These are phyloP conservation scores for Rhexocercosporidium sp. DNA, from an alignment of 2,329 filamentous ascomycete species.

Conservation along the genomic window DNA sequence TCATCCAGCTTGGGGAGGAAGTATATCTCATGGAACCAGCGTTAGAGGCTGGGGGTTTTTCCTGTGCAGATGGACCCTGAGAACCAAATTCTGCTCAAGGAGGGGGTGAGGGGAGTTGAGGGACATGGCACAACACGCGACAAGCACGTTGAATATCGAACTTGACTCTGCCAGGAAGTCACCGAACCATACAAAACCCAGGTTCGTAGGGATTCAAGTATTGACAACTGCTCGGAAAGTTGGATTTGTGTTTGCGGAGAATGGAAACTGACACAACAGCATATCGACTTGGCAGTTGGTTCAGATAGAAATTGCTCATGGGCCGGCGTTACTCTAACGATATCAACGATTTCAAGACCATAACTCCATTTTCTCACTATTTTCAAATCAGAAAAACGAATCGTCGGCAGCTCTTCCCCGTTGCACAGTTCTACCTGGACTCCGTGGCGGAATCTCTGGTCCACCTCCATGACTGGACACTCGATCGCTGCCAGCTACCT, in stretches of 20 bases:
- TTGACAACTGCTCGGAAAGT: not conserved
- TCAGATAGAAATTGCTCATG: too few relatives aligned
- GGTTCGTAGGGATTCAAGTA: not conserved
- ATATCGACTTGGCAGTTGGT: too few relatives aligned
- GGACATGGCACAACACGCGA: not conserved
- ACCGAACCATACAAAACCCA: not conserved
- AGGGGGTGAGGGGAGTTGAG: not conserved
- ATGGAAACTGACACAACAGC: too few relatives aligned
- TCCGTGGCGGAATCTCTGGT: not conserved
- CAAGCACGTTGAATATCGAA: not conserved
- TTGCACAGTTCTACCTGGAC: not conserved
- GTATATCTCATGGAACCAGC: not conserved
- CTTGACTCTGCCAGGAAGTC: not conserved
- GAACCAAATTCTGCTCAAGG: not conserved
- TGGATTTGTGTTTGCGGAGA: too few relatives aligned
- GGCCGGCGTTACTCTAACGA: not conserved
- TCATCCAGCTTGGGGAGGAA: not conserved
- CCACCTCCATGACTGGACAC: not conserved
- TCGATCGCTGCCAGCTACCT: not conserved
- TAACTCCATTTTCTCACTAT: not conserved
- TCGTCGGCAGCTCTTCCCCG: not conserved
- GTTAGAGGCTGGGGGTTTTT: not conserved
- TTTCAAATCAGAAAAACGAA: not conserved
- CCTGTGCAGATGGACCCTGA: not conserved
- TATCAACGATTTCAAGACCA: not conserved